Evolutionary conservation across 257 asterid species (phyloP), one percentile per base, ranked within the genome.

Genomic region (Verbascum thapsus): DNA sequence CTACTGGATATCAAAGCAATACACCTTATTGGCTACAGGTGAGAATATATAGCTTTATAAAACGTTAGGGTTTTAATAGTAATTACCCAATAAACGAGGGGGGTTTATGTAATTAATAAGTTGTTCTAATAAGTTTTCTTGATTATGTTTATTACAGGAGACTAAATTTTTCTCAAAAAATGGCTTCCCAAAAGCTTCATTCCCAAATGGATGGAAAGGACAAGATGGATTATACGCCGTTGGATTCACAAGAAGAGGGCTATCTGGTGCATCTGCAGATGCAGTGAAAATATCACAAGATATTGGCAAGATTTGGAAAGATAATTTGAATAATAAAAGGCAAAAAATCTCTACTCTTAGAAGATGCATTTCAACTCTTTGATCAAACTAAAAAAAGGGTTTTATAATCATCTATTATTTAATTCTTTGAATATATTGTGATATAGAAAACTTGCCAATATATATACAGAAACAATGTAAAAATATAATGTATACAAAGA

Each of bases 241-340:
- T 38, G 95, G 95, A 9, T 84, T 87, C 30, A 78, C 95, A 65
- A 77, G 80, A 68, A 82, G 86, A 73, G 95, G 95, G 56, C 74
- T 87, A 0, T 61, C 88, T 5, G 95, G 95, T 49, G 88, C 72
- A 2, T 74, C 88, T 13, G 78, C 79, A 23, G 92, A 87, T 65
- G 92, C 95, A 0, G 50, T 73, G n/a, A 80, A 72, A 66, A 73
- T 84, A 39, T 78, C 85, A 6, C 51, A 71, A 63, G 92, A 87
- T 59, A 87, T 87, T 63, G 83, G 72, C 3, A 75, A 34, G 3
- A 67, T 75, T 6, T 85, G 88, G 86, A 82, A 61, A 52, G 85
- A 82, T 55, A 77, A 77, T 47, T 50, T 85, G 72, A 78, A 71
- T 69, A 78, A 78, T 49, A 85, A 81, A 39, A 83, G 72, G 68